Percentiles rank a stretch among this genome's conserved stretches.
Conservation (phyloP, 371 early-diverging fungal species). For the Thermomucor indicae-seudaticae region DNA sequence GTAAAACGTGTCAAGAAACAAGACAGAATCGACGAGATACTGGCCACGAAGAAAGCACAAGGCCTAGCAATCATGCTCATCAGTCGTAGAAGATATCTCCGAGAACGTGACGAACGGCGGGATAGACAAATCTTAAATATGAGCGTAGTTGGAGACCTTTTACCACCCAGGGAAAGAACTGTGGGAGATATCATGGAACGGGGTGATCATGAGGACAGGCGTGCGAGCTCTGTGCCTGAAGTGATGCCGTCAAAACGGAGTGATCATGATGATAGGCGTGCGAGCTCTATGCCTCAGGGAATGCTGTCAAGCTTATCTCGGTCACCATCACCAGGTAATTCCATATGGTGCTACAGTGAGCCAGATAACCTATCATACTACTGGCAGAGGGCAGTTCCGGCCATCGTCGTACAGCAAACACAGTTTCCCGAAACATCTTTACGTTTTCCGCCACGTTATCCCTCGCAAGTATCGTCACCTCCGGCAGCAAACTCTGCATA, state of each 20-base stretch:
- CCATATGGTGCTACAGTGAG: not conserved
- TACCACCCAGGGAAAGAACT: constrained; percentile 1
- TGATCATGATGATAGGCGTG: not conserved
- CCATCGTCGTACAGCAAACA: constrained; percentile 9
- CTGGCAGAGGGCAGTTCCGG: constrained; percentile 8
- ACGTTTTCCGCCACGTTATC: constrained; percentile 2
- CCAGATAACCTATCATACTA: not conserved
- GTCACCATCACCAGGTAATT: not conserved
- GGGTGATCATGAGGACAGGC: not conserved
- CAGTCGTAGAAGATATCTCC: constrained; percentile 17
- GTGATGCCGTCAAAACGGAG: not conserved
- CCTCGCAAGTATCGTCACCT: constrained; percentile 1
- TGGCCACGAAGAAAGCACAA: constrained; percentile 17
- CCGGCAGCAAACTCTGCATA: not conserved
- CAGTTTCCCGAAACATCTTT: not conserved
- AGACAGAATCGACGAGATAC: constrained; percentile 17
- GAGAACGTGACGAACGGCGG: constrained; percentile 6
- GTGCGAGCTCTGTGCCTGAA: not conserved
- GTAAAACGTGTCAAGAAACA: constrained; percentile 20
- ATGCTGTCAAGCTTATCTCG: no score
- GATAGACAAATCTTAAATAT: constrained; percentile 2
- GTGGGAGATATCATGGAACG: constrained; percentile 1
- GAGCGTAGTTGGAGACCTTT: constrained; percentile 1
- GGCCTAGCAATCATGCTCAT: constrained; percentile 25
- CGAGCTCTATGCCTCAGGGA: no score